Conservation (phyloP, 1,139 yeast species). For the Protomyces inundatus region DNA sequence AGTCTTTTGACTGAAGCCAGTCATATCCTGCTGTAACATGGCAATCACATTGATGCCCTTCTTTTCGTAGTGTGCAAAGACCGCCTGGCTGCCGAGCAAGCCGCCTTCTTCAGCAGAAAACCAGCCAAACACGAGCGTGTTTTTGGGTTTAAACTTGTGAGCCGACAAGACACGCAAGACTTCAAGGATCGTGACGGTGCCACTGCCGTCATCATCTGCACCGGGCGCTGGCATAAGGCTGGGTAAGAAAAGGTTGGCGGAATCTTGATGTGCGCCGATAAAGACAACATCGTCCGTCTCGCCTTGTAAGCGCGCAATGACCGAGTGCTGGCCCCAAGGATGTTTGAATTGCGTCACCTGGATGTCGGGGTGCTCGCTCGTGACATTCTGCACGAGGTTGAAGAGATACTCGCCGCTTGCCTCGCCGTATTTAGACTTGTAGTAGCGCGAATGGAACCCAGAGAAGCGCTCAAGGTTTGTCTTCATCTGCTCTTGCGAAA, state of each 20-base stretch:
- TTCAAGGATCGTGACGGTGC: conserved; percentile 73
- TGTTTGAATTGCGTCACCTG: conserved; percentile 47
- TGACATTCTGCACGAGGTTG: conserved; percentile 46
- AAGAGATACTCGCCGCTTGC: conserved; percentile 71
- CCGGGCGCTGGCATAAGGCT: conserved; percentile 74
- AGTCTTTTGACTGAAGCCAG: conserved; percentile 66
- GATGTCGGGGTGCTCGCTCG: conserved; percentile 38
- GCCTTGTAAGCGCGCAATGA: conserved; percentile 48
- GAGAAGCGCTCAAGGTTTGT: conserved; percentile 57
- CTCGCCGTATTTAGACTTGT: conserved; percentile 63
- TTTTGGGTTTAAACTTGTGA: conserved; percentile 52
- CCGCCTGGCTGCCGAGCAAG: conserved; percentile 75
- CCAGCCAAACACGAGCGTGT: conserved; percentile 86
- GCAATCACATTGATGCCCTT: conserved; percentile 57
- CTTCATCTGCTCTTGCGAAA: conserved; percentile 49
- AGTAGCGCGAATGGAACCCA: conserved; percentile 74
- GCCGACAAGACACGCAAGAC: conserved; percentile 59
- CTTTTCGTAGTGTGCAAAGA: conserved; percentile 54
- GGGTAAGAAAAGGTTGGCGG: conserved; percentile 72
- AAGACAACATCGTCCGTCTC: conserved; percentile 50
- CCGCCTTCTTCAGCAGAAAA: conserved; percentile 96
- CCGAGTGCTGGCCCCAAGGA: conserved; percentile 55
- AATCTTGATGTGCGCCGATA: conserved; percentile 88
- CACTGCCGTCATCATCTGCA: conserved; percentile 93
- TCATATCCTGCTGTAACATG: conserved; percentile 94